Evolutionary conservation across 306 rosid species (phyloP), one percentile per base, ranked within the genome.

Genomic region (Ceratonia siliqua): DNA sequence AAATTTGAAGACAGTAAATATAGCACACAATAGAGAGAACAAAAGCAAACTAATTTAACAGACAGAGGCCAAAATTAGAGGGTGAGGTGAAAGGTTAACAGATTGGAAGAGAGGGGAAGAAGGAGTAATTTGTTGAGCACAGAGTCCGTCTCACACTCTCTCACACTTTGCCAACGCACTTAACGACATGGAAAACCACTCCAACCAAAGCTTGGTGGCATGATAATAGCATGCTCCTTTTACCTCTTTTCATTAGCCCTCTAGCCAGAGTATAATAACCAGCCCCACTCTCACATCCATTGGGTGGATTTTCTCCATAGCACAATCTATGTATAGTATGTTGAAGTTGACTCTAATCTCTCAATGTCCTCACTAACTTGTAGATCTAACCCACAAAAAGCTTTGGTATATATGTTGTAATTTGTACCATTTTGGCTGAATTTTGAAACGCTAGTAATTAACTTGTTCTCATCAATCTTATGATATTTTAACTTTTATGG

Each of bases 151-250:
- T 75, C 96, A 85, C 91, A 90, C 98, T 88, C 96, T 93, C 98
- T 81, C 91, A 85, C 92, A 86, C 96, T 86, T 89, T 83, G 97
- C 92, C 98, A 93, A 85, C 95, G 86, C 91, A 81, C 85, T 88
- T 83, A 79, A 59, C 71, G 32, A 81, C 21, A 76, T 70, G 42
- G 28, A 74, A 82, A 82, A 68, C 82, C 57, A 32, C 77, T 62
- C 82, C 78, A 78, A 84, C 85, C 78, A 61, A 70, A 56, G 73
- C 33, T 80, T 66, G 75, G 75, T 79, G 78, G 64, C 86, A 78
- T 82, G 1, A 45, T 80, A 71, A 70, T 52, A 70, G 32, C 83
- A 68, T 65, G 54, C 78, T 79, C 24, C 14, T 35, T 59, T 30
- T 41, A 6, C 48, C 41, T 21, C 62, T 41, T 20, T 7, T 30